Evolutionary conservation across 1,284 basidiomycete species (phyloP).

Genomic region (Moesziomyces sp.): DNA sequence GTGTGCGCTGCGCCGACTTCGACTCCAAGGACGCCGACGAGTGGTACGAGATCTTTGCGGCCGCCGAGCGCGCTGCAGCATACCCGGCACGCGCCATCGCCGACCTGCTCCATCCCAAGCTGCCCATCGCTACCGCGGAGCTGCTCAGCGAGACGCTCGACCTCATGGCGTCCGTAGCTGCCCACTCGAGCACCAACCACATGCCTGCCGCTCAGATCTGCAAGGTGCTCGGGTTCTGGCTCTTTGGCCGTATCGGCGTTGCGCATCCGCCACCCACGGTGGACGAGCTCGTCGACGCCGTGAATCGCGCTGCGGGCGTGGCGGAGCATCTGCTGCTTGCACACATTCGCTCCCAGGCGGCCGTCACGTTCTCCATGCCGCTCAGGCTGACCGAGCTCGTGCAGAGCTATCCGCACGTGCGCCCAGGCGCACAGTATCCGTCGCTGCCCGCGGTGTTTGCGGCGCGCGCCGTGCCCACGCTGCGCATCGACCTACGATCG

Average conservation of each 20-base stretch:
- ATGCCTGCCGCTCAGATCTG: conserved; percentile 53
- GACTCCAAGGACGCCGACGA: conserved; percentile 19
- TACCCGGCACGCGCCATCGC: conserved; percentile 48
- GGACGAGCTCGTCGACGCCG: conserved; percentile 17
- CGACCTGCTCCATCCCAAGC: conserved; percentile 35
- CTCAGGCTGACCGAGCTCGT: conserved; percentile 52
- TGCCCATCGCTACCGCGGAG: conserved; percentile 42
- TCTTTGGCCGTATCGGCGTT: conserved; percentile 49
- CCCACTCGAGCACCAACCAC: conserved; percentile 51
- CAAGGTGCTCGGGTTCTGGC: conserved; percentile 52
- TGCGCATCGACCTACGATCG: conserved; percentile 43
- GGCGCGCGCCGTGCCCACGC: conserved; percentile 11
- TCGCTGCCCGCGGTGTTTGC: conserved; percentile 31
- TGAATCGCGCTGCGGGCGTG: conserved; percentile 16
- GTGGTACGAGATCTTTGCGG: conserved; percentile 55
- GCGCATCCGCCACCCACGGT: conserved; percentile 50
- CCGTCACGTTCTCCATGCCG: conserved; percentile 52
- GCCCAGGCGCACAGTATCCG: conserved; percentile 10
- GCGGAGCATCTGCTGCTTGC: conserved; percentile 58
- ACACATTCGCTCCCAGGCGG: conserved; percentile 48
- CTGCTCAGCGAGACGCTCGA: conserved; percentile 48
- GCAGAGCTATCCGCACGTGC: conserved; percentile 40
- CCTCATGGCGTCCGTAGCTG: conserved; percentile 50
- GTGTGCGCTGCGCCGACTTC: conserved; percentile 42
- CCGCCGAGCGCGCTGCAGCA: conserved; percentile 24